Conservation (phyloP, 306 rosid genomes). For the Biancaea sappan region DNA sequence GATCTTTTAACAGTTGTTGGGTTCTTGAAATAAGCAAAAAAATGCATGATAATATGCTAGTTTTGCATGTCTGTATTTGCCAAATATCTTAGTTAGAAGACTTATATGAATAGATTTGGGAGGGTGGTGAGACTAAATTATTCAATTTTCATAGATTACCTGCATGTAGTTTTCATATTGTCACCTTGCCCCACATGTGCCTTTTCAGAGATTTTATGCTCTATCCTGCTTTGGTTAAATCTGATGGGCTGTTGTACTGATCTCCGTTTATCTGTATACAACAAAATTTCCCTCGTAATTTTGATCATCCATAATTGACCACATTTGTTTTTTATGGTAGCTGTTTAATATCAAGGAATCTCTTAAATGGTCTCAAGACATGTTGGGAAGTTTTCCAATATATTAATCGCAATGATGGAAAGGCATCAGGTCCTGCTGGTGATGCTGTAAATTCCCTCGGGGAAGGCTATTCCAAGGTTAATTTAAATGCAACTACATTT, state of each 20-base stretch:
- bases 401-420: slow-evolving; percentile 81
- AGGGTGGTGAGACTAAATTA: neutral
- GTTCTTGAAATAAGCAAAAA: slow-evolving; percentile 18
- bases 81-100: neutral
- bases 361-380: slow-evolving; percentile 81
- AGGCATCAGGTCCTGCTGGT: slow-evolving; percentile 70
- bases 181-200: neutral
- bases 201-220: slow-evolving; percentile 26
- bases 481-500: slow-evolving; percentile 37
- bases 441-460: slow-evolving; percentile 75
- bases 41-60: neutral
- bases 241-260: slow-evolving; percentile 16
- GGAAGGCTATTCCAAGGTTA: slow-evolving; percentile 92
- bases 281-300: neutral
- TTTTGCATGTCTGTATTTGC: neutral
- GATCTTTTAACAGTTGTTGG: slow-evolving; percentile 10
- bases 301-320: slow-evolving; percentile 18
- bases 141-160: neutral
- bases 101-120: neutral
- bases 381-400: slow-evolving; percentile 93
- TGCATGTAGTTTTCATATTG: slow-evolving; percentile 13
- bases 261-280: slow-evolving; percentile 9
- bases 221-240: neutral
- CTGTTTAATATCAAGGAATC: slow-evolving; percentile 92
- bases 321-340: slow-evolving; percentile 49